Percentiles rank a stretch among this genome's conserved stretches.
These are phyloP conservation scores for Wickerhamiella domercqiae DNA, from an alignment of 805 yeast species.

Conservation along the genomic window DNA sequence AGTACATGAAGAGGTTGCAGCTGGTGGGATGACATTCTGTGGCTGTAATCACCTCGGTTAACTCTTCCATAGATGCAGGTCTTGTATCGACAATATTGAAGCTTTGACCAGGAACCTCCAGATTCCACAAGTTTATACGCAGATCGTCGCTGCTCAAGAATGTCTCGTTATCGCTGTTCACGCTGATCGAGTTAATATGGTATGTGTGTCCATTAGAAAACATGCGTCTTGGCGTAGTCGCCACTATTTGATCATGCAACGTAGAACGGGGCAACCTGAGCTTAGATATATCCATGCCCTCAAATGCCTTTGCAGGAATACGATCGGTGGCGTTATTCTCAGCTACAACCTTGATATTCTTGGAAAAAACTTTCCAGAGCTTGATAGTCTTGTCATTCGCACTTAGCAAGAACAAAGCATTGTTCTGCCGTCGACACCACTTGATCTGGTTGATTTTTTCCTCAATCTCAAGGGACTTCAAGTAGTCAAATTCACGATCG, in stretches of 20 bases:
- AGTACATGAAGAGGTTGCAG: slow-evolving; percentile 90
- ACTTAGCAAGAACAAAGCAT: slow-evolving; percentile 76
- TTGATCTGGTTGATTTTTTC: slow-evolving; percentile 95
- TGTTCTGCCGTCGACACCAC: slow-evolving; percentile 82
- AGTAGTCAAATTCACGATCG: slow-evolving; percentile 95
- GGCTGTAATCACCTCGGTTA: slow-evolving; percentile 92
- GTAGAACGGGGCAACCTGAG: slow-evolving; percentile 76
- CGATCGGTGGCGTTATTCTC: slow-evolving; percentile 67
- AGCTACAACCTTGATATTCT: slow-evolving; percentile 77
- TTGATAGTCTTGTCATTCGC: slow-evolving; percentile 98
- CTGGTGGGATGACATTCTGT: slow-evolving; percentile 90
- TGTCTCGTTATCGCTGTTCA: slow-evolving; percentile 92
- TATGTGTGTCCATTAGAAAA: slow-evolving; percentile 96
- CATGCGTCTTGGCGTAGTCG: slow-evolving; percentile 83
- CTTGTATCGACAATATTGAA: slow-evolving; percentile 96
- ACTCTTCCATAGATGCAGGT: slow-evolving; percentile 97
- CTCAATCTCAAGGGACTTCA: slow-evolving; percentile 90
- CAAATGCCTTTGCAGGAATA: slow-evolving; percentile 17
- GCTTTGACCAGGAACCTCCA: slow-evolving; percentile 84
- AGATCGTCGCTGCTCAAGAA: slow-evolving; percentile 86
- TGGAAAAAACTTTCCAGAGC: slow-evolving; percentile 90
- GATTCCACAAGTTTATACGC: slow-evolving; percentile 89
- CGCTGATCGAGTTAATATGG: slow-evolving; percentile 89
- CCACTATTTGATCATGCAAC: slow-evolving; percentile 87
- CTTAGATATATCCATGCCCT: slow-evolving; percentile 20